Evolutionary conservation across 169 alveolate genomes (phyloP).

Genomic region (Plasmodium knowlesi): DNA sequence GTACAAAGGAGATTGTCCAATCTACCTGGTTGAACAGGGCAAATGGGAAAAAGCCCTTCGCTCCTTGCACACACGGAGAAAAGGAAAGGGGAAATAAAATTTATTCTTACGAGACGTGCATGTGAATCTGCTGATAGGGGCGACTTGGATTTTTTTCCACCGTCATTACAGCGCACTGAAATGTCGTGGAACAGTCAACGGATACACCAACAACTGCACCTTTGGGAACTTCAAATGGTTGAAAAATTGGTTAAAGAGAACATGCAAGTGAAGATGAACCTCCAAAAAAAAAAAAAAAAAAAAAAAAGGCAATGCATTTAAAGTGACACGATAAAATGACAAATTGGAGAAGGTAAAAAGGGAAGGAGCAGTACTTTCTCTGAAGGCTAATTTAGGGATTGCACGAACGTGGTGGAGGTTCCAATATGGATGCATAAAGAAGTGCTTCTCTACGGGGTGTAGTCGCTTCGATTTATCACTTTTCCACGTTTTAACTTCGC

Average conservation of each 20-base stretch:
- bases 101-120: background rate
- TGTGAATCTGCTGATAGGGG: background rate
- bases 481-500: background rate
- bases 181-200: background rate
- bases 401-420: background rate
- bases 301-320: background rate
- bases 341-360: background rate
- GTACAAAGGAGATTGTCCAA: background rate
- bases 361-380: background rate
- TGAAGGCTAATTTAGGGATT: background rate
- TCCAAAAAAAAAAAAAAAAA: background rate
- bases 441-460: background rate
- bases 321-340: background rate
- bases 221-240: background rate
- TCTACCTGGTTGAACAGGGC: background rate
- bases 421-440: background rate
- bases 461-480: background rate
- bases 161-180: background rate
- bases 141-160: background rate
- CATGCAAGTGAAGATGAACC: background rate
- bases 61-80: background rate
- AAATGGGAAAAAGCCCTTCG: background rate
- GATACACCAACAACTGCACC: background rate
- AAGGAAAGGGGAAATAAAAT: background rate
- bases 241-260: background rate